Conservation (phyloP, 257 asterid species). For the Henckelia pumila region DNA sequence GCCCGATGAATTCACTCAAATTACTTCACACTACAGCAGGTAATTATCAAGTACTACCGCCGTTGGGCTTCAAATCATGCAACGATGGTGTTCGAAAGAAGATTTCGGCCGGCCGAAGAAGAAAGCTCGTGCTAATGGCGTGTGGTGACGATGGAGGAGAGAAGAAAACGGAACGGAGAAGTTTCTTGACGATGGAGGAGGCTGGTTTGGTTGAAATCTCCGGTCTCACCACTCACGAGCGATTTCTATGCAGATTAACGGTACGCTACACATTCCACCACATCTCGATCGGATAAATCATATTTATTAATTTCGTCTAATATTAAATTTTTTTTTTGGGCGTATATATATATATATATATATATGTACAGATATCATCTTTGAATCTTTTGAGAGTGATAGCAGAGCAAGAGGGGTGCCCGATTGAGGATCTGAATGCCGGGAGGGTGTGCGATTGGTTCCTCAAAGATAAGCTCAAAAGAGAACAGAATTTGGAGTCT, state of each 20-base stretch:
- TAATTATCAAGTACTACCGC: no score
- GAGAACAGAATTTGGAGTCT: slow-evolving; percentile 66
- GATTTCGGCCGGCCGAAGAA: neutral
- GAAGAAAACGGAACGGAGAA: slow-evolving; percentile 34
- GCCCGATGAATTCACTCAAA: no score
- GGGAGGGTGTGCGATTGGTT: slow-evolving; percentile 88
- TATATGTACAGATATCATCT: slow-evolving; percentile 61
- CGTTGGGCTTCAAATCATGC: no score
- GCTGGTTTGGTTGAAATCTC: slow-evolving; percentile 87
- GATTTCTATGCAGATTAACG: slow-evolving; percentile 81
- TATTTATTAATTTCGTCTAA: neutral
- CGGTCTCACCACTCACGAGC: slow-evolving; percentile 76
- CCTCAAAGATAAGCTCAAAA: slow-evolving; percentile 65
- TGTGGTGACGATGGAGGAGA: slow-evolving; percentile 30
- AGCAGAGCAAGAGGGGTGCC: slow-evolving; percentile 76
- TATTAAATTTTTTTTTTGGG: neutral
- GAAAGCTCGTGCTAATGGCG: slow-evolving; percentile 22
- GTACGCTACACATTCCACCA: slow-evolving; percentile 18
- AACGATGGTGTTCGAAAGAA: no score
- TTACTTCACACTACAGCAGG: no score
- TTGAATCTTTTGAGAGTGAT: slow-evolving; percentile 66
- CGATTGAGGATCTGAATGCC: slow-evolving; percentile 75
- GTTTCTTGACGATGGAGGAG: slow-evolving; percentile 66
- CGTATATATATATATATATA: no score
- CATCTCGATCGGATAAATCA: no score